Evolutionary conservation across 2,329 filamentous ascomycete species (phyloP), one percentile per base, ranked within the genome.

Genomic region (Fusarium albosuccineum): DNA sequence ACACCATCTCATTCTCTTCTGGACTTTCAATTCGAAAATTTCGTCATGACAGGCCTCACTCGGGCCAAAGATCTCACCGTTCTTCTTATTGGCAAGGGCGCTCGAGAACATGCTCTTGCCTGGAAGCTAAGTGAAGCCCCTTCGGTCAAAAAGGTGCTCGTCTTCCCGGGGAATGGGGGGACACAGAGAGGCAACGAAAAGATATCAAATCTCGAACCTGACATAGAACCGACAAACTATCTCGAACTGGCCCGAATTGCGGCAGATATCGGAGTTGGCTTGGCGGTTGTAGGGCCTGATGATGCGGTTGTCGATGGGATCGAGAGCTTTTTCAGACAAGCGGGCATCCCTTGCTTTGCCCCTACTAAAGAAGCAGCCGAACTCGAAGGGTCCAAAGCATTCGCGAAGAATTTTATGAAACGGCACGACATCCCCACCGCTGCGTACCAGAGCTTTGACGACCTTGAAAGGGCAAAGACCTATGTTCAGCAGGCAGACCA

Each of bases 361-460:
- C 92, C 92, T 2, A 87, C 85, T 46, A 85, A 89, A 74, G 83
- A 85, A 26, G 91, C 92, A 10, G 91, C 92, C 9, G 83, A 85
- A 37, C 89, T 94, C 85, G 92, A 94, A 75, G 92, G 92, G 40
- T 92, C 89, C 71, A 94, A 94, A 79, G 87, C 90, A 2, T 94
- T 92, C 75, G 89, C 89, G 39, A 94, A 94, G 74, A 89, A 92
- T 73, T 94, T 94, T 74, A 94, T 94, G 92, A 85, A 87, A 73
- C 84, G 85, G 44, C 84, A 92, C 76, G 83, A 82, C 62, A 94
- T 94, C 66, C 91, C 91, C 16, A 94, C 92, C 0, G 92, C 92
- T 10, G 83, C 83, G 36, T 93, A 92, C 76, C 82, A 84, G 70
- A 93, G 90, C 76, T 94, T 94, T 76, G 83, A 81, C 67, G 79